Percentiles rank a stretch among this genome's conserved stretches.
Evolutionary conservation across 1,284 basidiomycete genomes (phyloP).

Genomic region (Mycena citricolor): DNA sequence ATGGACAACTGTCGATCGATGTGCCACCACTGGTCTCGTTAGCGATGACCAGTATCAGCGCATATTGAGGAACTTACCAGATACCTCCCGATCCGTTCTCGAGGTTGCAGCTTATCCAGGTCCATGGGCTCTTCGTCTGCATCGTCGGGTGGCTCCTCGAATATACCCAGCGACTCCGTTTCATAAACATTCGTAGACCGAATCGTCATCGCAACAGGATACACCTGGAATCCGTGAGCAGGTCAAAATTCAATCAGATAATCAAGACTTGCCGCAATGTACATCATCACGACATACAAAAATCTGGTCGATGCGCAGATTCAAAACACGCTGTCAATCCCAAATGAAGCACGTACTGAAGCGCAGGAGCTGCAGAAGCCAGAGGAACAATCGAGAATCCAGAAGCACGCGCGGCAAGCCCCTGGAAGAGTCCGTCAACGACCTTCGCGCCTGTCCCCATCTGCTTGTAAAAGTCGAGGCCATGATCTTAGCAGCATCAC

Average conservation of each 20-base stretch:
- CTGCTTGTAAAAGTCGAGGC: conserved; percentile 38
- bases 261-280: conserved; percentile 44
- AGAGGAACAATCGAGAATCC: conserved; percentile 74
- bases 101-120: conserved; percentile 36
- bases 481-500: conserved; percentile 38
- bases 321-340: background rate
- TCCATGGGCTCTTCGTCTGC: conserved; percentile 48
- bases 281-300: conserved; percentile 77
- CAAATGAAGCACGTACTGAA: conserved; percentile 46
- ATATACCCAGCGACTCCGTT: conserved; percentile 68
- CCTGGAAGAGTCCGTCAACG: conserved; percentile 61
- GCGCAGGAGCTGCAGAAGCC: conserved; percentile 61
- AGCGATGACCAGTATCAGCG: background rate
- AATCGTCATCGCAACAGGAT: conserved; percentile 63
- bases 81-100: conserved; percentile 55
- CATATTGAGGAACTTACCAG: conserved; percentile 28
- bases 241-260: background rate
- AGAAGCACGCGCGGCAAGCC: conserved; percentile 71
- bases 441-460: conserved; percentile 55
- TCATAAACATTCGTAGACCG: conserved; percentile 82
- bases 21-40: conserved; percentile 49
- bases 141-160: conserved; percentile 50
- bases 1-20: conserved; percentile 63
- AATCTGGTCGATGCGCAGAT: conserved; percentile 43
- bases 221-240: conserved; percentile 35